These are phyloP conservation scores for Plantago major DNA, from an alignment of 257 asterid species.

Conservation along the genomic window DNA sequence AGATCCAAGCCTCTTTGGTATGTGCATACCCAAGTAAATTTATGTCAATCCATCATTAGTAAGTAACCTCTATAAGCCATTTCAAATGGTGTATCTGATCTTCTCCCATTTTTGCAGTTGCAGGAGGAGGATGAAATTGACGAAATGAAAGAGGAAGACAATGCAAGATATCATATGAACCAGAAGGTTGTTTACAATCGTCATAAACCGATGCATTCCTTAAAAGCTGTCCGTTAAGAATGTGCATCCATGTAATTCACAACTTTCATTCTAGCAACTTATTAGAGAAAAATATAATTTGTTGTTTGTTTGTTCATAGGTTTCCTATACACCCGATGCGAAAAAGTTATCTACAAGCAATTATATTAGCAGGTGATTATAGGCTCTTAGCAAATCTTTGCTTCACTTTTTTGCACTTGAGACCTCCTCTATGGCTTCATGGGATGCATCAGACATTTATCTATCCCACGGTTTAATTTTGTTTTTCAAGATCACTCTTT, in stretches of 20 bases:
- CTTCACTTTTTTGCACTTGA: not conserved
- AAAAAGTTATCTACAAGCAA: conserved; percentile 23
- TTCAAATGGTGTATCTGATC: conserved; percentile 19
- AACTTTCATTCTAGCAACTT: conserved; percentile 9
- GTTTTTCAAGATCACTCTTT: not conserved
- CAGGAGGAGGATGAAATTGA: conserved; percentile 76
- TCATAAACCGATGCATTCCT: conserved; percentile 5
- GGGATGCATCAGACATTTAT: too few relatives aligned
- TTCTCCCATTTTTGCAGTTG: conserved; percentile 49
- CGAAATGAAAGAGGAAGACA: conserved; percentile 69
- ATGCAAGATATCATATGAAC: conserved; percentile 29
- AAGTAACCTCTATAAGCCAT: conserved; percentile 10
- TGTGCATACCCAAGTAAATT: conserved; percentile 19
- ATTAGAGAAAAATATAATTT: conserved; percentile 16
- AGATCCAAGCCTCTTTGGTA: conserved; percentile 92
- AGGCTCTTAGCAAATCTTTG: conserved; percentile 4
- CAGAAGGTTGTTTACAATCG: conserved; percentile 40
- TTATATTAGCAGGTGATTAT: conserved; percentile 23
- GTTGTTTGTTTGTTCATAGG: conserved; percentile 26
- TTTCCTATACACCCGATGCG: conserved; percentile 25
- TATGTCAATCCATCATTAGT: conserved; percentile 3
- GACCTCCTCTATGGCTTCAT: not conserved
- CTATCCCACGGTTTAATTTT: too few relatives aligned
- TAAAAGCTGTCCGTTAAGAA: not conserved
- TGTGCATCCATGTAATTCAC: conserved; percentile 14